Base-by-base conservation (phyloP, 2,329 filamentous ascomycete genomes). In the Corinectria fuckeliana region DNA sequence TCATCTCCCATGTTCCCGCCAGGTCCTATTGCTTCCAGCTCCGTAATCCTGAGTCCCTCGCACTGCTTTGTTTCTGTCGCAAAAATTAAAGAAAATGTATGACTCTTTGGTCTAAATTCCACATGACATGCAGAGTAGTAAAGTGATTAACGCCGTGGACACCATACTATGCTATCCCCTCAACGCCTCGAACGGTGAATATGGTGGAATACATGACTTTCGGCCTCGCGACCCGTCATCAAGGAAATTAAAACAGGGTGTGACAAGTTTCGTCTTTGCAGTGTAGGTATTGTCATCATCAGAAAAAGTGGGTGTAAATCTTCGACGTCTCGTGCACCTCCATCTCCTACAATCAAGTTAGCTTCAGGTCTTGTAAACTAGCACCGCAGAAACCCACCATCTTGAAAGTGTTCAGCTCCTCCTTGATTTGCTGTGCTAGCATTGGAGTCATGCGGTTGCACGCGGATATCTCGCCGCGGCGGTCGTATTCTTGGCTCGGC, bases 281-380 rank as follows among this genome's bases (percentile, higher is more conserved):
- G 55, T 69, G 60, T 49, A 36, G 66, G 51, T 64, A 58, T 69
- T 61, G 65, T 60, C 66, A 65, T 83, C 80, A 78, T 94, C 87
- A 99, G 84, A 99, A 98, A 86, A 99, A 99, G 85, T 99, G 95
- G 71, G 95, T 99, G 83, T 99, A 97, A 73, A 97, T 93, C 82
- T 98, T 99, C 68, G 95, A 98, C 76, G 90, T 92, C 80, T 98
- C 95, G 77, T 99, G 95, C 72, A 99, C 95, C 82, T 98, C 95
- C 95, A 99, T 99, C 82, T 99, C 95, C 95, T 98, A 63, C 36
- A 53, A 13, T 14, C 10, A 9, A 36, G 69, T 86, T 76, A 85
- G 81, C 66, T 63, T 42, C 1, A 8, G 9, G 4, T 18, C 9
- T 32, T n/a, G 16, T 13, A 5, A 11, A 20, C 20, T 20, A 48